Percentiles rank a stretch among this genome's conserved stretches.
Conservation (phyloP, 1,284 basidiomycete species). For the Tilletia horrida region DNA sequence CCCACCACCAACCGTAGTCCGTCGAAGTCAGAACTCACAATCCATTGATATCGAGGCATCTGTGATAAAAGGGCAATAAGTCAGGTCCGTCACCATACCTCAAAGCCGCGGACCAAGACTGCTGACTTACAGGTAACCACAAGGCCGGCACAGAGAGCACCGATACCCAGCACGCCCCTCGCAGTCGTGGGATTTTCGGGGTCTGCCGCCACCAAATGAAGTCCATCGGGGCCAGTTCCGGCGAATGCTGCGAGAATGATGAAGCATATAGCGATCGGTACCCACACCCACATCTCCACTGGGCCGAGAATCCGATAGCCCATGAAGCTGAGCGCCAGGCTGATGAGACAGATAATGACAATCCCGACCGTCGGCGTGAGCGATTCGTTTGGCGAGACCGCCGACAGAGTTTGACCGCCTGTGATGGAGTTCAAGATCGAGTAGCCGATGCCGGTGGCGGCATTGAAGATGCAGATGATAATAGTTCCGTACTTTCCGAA, state of each 20-base stretch:
- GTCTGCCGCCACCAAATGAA: conserved; percentile 57
- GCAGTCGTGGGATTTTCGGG: conserved; percentile 57
- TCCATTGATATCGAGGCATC: conserved; percentile 15
- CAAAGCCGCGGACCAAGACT: background rate
- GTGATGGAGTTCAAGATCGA: conserved; percentile 66
- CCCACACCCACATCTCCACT: conserved; percentile 69
- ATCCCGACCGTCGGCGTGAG: conserved; percentile 69
- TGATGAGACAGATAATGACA: conserved; percentile 74
- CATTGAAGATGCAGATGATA: conserved; percentile 61
- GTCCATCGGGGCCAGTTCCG: conserved; percentile 60
- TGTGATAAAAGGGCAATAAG: background rate
- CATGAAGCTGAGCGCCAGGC: conserved; percentile 75
- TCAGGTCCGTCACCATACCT: too few relatives aligned
- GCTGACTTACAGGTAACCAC: conserved; percentile 45
- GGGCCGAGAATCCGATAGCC: conserved; percentile 70
- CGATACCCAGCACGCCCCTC: conserved; percentile 61
- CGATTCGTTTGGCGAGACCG: conserved; percentile 50
- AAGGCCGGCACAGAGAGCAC: conserved; percentile 63
- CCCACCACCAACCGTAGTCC: background rate
- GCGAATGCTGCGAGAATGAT: conserved; percentile 62
- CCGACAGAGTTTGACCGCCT: conserved; percentile 57
- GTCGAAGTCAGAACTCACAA: background rate
- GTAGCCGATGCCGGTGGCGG: conserved; percentile 42
- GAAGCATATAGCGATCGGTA: conserved; percentile 71
- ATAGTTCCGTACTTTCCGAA: conserved; percentile 64